A percentile compares a stretch with the other conserved stretches of the same genome.
Conservation (phyloP, 139 green algal species). For the Picochlorum sp. region DNA sequence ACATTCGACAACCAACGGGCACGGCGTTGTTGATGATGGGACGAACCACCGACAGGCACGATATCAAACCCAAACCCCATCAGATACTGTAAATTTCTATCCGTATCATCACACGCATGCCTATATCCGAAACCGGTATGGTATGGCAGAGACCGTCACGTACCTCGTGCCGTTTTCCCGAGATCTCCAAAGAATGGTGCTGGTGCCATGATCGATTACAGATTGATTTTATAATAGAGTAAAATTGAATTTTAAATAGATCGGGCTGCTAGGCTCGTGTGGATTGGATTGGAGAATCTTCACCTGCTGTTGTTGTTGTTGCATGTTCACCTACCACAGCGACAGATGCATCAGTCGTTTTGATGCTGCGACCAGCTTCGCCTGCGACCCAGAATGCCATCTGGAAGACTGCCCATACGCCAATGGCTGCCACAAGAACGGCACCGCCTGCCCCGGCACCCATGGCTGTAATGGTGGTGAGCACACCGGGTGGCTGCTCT, state of each 20-base stretch:
- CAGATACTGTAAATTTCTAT: no score
- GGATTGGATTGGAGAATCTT: not conserved
- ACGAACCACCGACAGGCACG: no score
- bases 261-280: not conserved
- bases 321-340: not conserved
- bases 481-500: slow-evolving; percentile 28
- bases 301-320: not conserved
- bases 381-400: slow-evolving; percentile 40
- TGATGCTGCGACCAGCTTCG: slow-evolving; percentile 17
- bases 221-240: not conserved
- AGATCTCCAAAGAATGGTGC: slow-evolving; percentile 36
- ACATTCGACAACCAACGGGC: no score
- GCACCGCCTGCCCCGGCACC: slow-evolving; percentile 30
- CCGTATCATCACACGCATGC: no score
- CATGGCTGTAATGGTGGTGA: slow-evolving; percentile 35
- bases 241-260: not conserved
- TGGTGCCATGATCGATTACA: slow-evolving; percentile 17
- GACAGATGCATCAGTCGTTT: not conserved
- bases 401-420: slow-evolving; percentile 43
- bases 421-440: slow-evolving; percentile 33
- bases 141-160: not conserved
- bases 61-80: no score
- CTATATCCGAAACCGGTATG: no score
- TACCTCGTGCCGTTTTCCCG: slow-evolving; percentile 28
- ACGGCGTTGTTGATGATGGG: no score